phyloP scores from a whole-genome alignment of 2,329 filamentous ascomycete species.

The Paecilomyces sp. region DNA sequence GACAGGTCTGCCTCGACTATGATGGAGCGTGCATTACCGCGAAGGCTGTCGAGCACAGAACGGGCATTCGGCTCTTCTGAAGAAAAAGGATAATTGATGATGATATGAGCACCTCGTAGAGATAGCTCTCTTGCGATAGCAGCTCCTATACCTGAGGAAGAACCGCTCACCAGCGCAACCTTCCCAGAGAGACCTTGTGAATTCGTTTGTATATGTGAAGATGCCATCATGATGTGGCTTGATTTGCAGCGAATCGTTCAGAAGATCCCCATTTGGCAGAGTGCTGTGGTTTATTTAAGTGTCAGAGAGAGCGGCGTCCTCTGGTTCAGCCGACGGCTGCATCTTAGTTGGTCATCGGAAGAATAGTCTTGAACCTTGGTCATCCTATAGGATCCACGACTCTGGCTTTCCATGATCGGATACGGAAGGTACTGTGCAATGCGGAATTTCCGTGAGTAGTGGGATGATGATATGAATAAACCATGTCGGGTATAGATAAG shows the following conservation, averaged over 20 bases:
- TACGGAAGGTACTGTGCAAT: not conserved
- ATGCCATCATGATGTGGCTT: not conserved
- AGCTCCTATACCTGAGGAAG: slow-evolving; percentile 13
- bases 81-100: not conserved
- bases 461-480: not conserved
- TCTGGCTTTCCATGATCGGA: not conserved
- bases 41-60: not conserved
- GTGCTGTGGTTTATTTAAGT: not conserved
- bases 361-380: not conserved
- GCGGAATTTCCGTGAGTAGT: not conserved
- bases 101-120: not conserved
- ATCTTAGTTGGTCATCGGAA: not conserved
- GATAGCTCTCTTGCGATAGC: slow-evolving; percentile 11
- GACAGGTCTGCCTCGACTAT: not conserved
- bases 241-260: not conserved
- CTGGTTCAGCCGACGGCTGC: not conserved
- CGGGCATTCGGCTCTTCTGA: not conserved
- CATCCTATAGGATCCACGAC: not conserved
- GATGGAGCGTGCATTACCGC: not conserved
- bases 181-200: slow-evolving; percentile 6
- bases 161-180: slow-evolving; percentile 19
- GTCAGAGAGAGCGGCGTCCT: not conserved
- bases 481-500: not conserved
- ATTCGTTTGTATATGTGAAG: not conserved
- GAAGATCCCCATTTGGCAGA: not conserved